phyloP scores from a whole-genome alignment of 2,329 filamentous ascomycete species.

The Ophiostoma novo-ulmi region DNA sequence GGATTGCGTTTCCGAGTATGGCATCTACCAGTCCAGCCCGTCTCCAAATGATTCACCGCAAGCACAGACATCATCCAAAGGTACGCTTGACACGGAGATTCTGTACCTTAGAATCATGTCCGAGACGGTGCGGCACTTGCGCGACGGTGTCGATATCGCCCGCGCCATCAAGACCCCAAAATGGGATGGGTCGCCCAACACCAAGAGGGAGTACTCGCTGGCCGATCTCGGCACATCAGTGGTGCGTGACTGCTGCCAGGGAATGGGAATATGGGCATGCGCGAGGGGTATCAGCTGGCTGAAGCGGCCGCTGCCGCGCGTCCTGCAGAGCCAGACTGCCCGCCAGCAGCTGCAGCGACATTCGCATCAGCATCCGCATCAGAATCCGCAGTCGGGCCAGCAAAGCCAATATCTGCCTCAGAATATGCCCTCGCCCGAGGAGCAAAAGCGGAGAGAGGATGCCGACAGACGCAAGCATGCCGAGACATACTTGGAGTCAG shows the following conservation, averaged over 20 bases:
- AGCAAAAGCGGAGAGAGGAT: neutral
- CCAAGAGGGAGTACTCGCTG: conserved; percentile 14
- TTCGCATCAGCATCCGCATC: neutral
- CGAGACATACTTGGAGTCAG: conserved; percentile 18
- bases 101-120: conserved; percentile 22
- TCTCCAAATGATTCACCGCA: neutral
- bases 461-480: neutral
- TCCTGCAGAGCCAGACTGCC: neutral
- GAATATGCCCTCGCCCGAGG: neutral
- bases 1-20: conserved; percentile 25
- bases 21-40: conserved; percentile 16
- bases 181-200: neutral
- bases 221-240: conserved; percentile 26
- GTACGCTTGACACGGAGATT: conserved; percentile 20
- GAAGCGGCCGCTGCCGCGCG: conserved; percentile 6
- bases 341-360: neutral
- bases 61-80: neutral
- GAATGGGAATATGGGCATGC: conserved; percentile 21
- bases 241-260: conserved; percentile 26
- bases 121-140: conserved; percentile 25
- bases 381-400: neutral
- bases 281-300: conserved; percentile 6
- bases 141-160: conserved; percentile 24
- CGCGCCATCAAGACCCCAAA: conserved; percentile 16
- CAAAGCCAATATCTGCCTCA: neutral